Evolutionary conservation across 2,329 filamentous ascomycete species (phyloP), one percentile per base, ranked within the genome.

Genomic region (Anthostomella pinea): DNA sequence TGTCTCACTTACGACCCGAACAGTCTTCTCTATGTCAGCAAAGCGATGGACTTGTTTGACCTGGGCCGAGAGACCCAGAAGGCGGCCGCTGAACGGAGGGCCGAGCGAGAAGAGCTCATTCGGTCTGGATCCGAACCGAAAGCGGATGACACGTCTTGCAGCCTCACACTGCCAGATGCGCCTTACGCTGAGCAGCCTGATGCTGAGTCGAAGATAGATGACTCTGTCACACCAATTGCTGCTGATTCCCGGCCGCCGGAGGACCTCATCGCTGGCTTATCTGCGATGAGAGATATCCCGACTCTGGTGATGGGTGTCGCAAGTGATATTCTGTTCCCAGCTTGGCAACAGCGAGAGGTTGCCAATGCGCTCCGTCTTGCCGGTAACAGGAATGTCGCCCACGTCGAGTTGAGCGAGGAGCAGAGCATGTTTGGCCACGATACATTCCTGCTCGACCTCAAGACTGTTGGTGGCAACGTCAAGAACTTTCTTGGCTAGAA

Each of bases 1-100:
- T 96, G 89, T 59, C 73, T 98, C 17, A 90, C 93, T 46, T 97
- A 97, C 60, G 93, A 98, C 56, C 81, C 93, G 17, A 98, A 98
- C 65, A 95, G 89, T 57, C 68, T 97, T 24, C 72, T 98, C 3
- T 98, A 98, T 62, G 87, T 98, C 38, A 95, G 88, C 62, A 98
- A 98, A 66, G 93, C 93, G 5, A 98, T 98, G 93, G 93, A 98
- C 58, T 72, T 98, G 9, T 98, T 98, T 61, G 93, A 98, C 55
- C 76, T 98, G 0, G 89, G 93, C 16, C 69, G 70, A 30, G 74
- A 79, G 25, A 81, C 84, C 56, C 87, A 90, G 58, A 63, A 68
- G 3, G 78, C 75, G 14, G 79, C 85, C 2, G 69, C 69, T 14
- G 57, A 69, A 20, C 76, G 88, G 18, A 73, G 90, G 11, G 69